These are phyloP conservation scores for Phytophthora foliorum DNA, from an alignment of 352 stramenopile species.

Conservation along the genomic window DNA sequence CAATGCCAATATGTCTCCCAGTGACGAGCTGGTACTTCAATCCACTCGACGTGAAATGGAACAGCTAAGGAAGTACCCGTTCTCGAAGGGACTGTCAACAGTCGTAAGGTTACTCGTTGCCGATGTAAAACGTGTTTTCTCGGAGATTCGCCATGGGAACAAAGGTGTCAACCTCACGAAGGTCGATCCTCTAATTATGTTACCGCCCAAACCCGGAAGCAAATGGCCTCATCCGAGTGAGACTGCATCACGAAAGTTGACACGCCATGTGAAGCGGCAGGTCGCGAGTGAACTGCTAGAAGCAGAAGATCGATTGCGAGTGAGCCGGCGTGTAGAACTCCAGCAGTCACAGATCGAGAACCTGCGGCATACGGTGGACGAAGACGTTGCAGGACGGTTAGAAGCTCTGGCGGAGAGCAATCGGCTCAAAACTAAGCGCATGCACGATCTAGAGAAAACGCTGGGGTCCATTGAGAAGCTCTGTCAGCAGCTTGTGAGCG, in stretches of 20 bases:
- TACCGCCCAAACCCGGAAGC: conserved; percentile 1
- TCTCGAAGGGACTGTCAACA: conserved; percentile 54
- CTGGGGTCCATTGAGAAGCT: conserved; percentile 73
- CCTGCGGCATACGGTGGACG: conserved; percentile 48
- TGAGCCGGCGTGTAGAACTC: conserved; percentile 44
- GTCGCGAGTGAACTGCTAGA: conserved; percentile 37
- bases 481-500: conserved; percentile 68
- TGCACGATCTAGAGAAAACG: conserved; percentile 70
- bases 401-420: conserved; percentile 62
- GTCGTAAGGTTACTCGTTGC: conserved; percentile 44
- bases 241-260: conserved; percentile 59
- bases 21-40: conserved; percentile 34
- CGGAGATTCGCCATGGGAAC: conserved; percentile 54
- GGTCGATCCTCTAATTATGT: conserved; percentile 62
- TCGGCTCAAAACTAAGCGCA: conserved; percentile 59
- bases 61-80: conserved; percentile 65
- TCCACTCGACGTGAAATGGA: conserved; percentile 45
- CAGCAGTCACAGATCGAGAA: conserved; percentile 64
- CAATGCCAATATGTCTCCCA: conserved; percentile 38
- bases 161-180: conserved; percentile 50
- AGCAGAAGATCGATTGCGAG: conserved; percentile 33
- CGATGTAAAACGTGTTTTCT: conserved; percentile 58
- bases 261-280: conserved; percentile 54
- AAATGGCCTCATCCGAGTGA: conserved; percentile 12
- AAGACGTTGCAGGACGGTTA: conserved; percentile 57